phyloP scores from a whole-genome alignment of 2,329 filamentous ascomycete species.

The Aspergillus pseudotamarii region DNA sequence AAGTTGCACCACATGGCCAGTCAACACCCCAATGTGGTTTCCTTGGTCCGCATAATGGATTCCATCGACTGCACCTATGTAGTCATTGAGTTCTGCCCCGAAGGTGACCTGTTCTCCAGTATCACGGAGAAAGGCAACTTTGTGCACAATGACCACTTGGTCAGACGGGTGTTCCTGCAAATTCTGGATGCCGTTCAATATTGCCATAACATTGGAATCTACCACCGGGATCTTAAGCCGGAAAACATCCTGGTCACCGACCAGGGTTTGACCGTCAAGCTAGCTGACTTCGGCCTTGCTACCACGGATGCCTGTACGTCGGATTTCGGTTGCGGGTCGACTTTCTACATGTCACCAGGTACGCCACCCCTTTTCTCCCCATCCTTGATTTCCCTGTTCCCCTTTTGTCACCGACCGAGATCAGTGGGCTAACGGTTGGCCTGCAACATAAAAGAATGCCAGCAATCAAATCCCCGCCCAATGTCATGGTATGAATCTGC shows the following conservation, averaged over 20 bases:
- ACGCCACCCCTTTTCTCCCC: constrained; percentile 44
- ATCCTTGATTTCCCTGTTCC: neutral
- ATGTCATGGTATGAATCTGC: constrained; percentile 83
- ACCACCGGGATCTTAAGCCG: constrained; percentile 95
- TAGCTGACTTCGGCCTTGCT: constrained; percentile 96
- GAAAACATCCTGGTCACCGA: constrained; percentile 96
- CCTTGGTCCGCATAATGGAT: constrained; percentile 90
- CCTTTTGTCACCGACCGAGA: constrained; percentile 8
- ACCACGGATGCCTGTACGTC: constrained; percentile 81
- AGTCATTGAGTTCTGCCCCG: constrained; percentile 93
- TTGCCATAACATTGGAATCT: constrained; percentile 91
- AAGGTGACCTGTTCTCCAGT: constrained; percentile 95
- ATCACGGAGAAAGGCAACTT: constrained; percentile 96
- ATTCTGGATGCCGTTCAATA: constrained; percentile 95
- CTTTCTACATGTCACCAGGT: constrained; percentile 99
- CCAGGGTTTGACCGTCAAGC: constrained; percentile 84
- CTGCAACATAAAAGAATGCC: constrained; percentile 71
- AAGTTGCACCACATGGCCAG: constrained; percentile 87
- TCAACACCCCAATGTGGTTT: constrained; percentile 89
- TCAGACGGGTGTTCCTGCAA: constrained; percentile 87
- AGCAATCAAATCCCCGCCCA: constrained; percentile 72
- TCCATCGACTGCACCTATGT: constrained; percentile 91
- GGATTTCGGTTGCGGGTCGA: constrained; percentile 97
- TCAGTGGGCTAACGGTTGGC: neutral
- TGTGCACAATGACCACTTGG: constrained; percentile 85